Percentiles rank a stretch among this genome's conserved stretches.
Evolutionary conservation across 208 protist genomes (phyloP).

Genomic region (Phytomonas francai): DNA sequence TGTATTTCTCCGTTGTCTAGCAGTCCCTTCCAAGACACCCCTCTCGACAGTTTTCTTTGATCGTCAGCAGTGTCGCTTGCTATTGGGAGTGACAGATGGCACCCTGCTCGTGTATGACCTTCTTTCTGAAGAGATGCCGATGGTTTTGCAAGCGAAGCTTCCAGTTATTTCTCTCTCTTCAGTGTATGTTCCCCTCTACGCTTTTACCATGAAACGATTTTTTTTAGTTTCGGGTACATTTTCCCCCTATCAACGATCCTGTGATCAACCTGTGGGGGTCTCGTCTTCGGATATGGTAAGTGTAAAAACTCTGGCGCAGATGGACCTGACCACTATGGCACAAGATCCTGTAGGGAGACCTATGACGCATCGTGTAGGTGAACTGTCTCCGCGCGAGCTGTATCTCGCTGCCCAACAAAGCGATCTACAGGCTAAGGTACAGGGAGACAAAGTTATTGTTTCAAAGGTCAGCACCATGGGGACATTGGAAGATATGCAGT

Average conservation of each 20-base stretch:
- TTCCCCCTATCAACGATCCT: neutral
- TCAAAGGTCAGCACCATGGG: neutral
- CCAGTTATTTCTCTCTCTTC: constrained; percentile 20
- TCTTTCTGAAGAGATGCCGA: constrained; percentile 14
- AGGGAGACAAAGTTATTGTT: constrained; percentile 4
- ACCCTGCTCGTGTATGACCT: constrained; percentile 39
- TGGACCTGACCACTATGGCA: constrained; percentile 22
- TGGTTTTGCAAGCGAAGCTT: constrained; percentile 21
- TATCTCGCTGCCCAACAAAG: constrained; percentile 19
- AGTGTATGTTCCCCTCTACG: constrained; percentile 14
- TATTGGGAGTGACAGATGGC: constrained; percentile 46
- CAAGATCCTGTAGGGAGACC: constrained; percentile 24
- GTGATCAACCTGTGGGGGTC: neutral
- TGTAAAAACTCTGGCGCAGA: constrained; percentile 12
- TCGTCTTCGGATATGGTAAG: neutral
- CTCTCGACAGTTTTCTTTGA: constrained; percentile 47
- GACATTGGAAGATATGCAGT: constrained; percentile 20
- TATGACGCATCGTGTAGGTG: constrained; percentile 28
- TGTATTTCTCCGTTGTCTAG: constrained; percentile 24
- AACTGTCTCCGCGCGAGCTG: constrained; percentile 36
- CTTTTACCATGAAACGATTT: constrained; percentile 26
- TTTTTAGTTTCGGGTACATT: constrained; percentile 4
- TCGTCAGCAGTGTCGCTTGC: constrained; percentile 19
- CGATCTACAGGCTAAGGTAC: constrained; percentile 17
- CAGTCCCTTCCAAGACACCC: constrained; percentile 24